Conservation (phyloP, 345 rosid species). For the Clarkia xantiana region DNA sequence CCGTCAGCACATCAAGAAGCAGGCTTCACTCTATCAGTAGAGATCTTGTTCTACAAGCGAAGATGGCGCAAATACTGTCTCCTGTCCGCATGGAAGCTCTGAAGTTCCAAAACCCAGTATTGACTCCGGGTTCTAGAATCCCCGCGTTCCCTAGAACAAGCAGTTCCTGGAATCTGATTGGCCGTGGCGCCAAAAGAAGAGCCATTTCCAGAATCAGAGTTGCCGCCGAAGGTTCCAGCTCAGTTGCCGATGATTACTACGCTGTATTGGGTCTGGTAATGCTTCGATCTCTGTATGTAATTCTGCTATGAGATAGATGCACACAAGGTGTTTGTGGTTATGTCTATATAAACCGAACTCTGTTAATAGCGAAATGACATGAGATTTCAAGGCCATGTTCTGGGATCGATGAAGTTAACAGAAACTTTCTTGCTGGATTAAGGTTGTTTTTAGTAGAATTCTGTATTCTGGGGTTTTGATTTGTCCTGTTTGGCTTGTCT, state of each 20-base stretch:
- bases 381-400: no score
- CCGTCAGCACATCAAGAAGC: no score
- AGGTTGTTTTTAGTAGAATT: neutral
- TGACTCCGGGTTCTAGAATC: slow-evolving; percentile 16
- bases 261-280: slow-evolving; percentile 79
- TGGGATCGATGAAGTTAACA: no score
- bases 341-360: neutral
- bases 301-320: no score
- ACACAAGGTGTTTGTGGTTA: slow-evolving; percentile 1
- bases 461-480: neutral
- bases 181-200: slow-evolving; percentile 21
- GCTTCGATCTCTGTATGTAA: neutral
- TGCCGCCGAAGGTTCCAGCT: slow-evolving; percentile 34
- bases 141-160: slow-evolving; percentile 18
- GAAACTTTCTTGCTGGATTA: neutral
- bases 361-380: no score
- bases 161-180: slow-evolving; percentile 16
- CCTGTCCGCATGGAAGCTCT: slow-evolving; percentile 61
- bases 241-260: slow-evolving; percentile 70
- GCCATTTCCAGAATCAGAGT: slow-evolving; percentile 30
- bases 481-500: neutral
- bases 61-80: slow-evolving; percentile 70
- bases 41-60: slow-evolving; percentile 2
- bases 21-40: no score
- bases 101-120: slow-evolving; percentile 37